These are phyloP conservation scores for Agarophyton chilense DNA, from an alignment of 23 red algal species.

Conservation along the genomic window DNA sequence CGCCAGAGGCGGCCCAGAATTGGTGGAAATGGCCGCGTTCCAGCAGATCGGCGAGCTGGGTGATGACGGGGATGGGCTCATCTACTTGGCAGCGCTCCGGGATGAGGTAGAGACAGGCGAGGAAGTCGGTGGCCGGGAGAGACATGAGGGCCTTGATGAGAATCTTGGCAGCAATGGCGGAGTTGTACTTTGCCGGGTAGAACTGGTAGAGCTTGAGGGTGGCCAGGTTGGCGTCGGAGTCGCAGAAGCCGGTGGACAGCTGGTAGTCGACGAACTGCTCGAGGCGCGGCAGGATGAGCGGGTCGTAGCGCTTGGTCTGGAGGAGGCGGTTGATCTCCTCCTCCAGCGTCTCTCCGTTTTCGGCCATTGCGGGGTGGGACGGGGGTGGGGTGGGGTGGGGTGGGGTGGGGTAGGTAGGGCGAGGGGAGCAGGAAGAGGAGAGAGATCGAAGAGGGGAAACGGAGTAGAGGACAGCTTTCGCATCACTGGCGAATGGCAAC, in stretches of 20 bases:
- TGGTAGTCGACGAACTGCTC: constrained; percentile 87
- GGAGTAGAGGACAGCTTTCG: too few relatives aligned
- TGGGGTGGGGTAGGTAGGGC: too few relatives aligned
- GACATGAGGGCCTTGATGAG: constrained; percentile 84
- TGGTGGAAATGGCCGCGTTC: constrained; percentile 69
- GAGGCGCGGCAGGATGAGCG: constrained; percentile 71
- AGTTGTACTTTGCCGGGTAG: constrained; percentile 73
- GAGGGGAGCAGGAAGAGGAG: neutral
- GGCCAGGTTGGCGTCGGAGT: constrained; percentile 81
- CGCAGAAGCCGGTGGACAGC: constrained; percentile 38
- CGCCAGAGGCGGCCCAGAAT: constrained; percentile 72
- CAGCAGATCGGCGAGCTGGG: constrained; percentile 66
- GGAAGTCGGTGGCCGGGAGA: constrained; percentile 79
- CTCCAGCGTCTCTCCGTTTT: constrained; percentile 43
- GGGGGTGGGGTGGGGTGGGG: too few relatives aligned
- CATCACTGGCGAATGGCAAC: too few relatives aligned
- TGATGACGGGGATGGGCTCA: constrained; percentile 74
- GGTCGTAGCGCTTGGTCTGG: constrained; percentile 82
- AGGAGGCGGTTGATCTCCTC: constrained; percentile 74
- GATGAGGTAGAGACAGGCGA: constrained; percentile 76
- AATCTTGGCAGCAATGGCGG: constrained; percentile 67
- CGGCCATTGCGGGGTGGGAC: neutral
- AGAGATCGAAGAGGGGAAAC: too few relatives aligned
- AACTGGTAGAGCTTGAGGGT: constrained; percentile 92
- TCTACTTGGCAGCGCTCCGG: constrained; percentile 53